Base-by-base conservation (phyloP, 169 alveolate species). In the Plasmodium inui region DNA sequence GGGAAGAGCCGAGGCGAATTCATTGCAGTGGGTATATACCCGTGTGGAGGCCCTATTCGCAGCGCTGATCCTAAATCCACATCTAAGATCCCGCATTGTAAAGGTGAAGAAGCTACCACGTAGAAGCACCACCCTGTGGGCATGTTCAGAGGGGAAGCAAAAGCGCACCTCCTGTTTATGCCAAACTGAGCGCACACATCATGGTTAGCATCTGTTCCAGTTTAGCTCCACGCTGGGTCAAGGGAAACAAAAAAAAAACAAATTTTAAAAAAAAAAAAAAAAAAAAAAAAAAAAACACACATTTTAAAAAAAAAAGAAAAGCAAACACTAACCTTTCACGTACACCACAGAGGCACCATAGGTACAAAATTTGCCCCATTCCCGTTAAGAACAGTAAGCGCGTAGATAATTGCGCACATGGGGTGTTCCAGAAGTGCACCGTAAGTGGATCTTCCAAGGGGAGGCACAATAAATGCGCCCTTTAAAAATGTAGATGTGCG, bases 401-500 rank as follows among this genome's bases (percentile, higher is more conserved):
- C 44, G 22, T 74, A 74, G 32, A 74, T 44, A 39, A 32, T 74
- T 67, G 76, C 37, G 76, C 37, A 67, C 76, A 28, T 67, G 19
- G 37, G 37, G 37, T 19, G 30, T 67, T 67, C 19, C 37, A 41
- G 30, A 67, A 28, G 26, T 3, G 50, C 17, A 55, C 22, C 55
- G 6, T 28, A 32, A 8, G 39, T 73, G 50, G 39, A 34, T 73
- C 19, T 73, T 39, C 39, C 39, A 73, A 73, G 46, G 37, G 39
- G 7, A 6, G 76, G 9, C 41, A 26, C n/a, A 67, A 67, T 26
- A 67, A 26, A n/a, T 8, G 37, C 9, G 55, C 28, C 44, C 46
- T 67, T 67, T 67, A 67, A 22, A 67, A 67, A 67, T 67, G 39
- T 81, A 81, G 32, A 37, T 81, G 73, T 44, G 39, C 73, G 61